Evolutionary conservation across 441 rosid genomes (phyloP).

Genomic region (Raphanus hybrid): DNA sequence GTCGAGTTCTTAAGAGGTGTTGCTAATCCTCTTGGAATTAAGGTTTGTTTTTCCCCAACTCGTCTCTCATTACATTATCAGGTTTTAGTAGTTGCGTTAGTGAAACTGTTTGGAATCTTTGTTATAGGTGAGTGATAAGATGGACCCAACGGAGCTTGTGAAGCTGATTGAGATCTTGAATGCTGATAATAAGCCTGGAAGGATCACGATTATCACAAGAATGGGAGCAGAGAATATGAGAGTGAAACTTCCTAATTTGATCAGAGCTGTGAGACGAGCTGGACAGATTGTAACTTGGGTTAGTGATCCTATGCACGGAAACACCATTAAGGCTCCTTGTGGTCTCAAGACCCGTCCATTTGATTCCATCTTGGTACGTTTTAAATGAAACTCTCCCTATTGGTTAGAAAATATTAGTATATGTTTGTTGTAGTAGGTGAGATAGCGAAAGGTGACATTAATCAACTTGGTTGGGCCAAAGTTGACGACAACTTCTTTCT

Average conservation of each 20-base stretch:
- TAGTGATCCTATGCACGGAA: conserved; percentile 96
- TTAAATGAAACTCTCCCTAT: neutral
- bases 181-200: conserved; percentile 88
- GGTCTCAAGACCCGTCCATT: conserved; percentile 72
- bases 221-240: conserved; percentile 99
- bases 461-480: conserved; percentile 23
- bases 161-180: conserved; percentile 90
- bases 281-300: conserved; percentile 97
- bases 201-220: conserved; percentile 86
- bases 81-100: neutral
- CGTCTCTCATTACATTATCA: no score
- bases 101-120: conserved; percentile 22
- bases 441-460: conserved; percentile 18
- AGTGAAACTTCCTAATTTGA: conserved; percentile 93
- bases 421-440: conserved; percentile 21
- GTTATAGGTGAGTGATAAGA: conserved; percentile 62
- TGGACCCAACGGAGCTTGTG: conserved; percentile 74
- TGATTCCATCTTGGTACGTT: conserved; percentile 59
- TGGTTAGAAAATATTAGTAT: neutral
- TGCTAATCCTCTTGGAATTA: conserved; percentile 94
- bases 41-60: conserved; percentile 34
- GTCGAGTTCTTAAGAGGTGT: conserved; percentile 91
- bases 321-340: conserved; percentile 86
- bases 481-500: conserved; percentile 26
- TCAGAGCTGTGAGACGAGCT: conserved; percentile 82